Base-by-base conservation (phyloP, 2,329 filamentous ascomycete genomes). In the Aspergillus sclerotialis region DNA sequence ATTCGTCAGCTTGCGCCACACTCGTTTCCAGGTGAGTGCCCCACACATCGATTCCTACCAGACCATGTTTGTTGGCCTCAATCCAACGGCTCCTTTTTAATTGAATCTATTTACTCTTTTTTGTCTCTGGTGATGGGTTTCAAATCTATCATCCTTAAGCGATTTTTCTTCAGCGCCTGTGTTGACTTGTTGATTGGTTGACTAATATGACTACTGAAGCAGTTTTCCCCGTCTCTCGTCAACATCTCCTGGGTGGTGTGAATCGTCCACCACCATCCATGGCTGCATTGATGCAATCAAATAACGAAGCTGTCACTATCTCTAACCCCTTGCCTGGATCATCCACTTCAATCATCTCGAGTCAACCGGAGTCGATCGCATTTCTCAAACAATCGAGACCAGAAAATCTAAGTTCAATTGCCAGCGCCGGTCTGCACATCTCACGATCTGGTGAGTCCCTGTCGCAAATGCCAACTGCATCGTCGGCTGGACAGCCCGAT, bases 381-480 rank as follows among this genome's bases (percentile, higher is more conserved):
- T 55, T 60, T 28, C 44, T 61, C 10, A 62, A 63, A 41, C 47
- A 53, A 17, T 48, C 58, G 11, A 64, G 60, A 42, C 50, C 55
- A 3, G 58, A 63, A 29, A 63, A 50, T 37, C 42, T 65, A 13
- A 58, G 55, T 30, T 64, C 63, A 14, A 64, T 65, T 38, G 63
- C 63, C 27, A 64, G 56, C 41, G 63, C 61, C 21, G 59, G 63
- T n/a, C 38, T 65, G 30, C 61, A 63, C 52, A 56, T 64, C 29
- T 61, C 58, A 24, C 58, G 61, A 38, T 57, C 57, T 17, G 50
- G 54, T 32, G 53, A 56, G 21, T 51, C 57, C 10, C 46, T 61
- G 27, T 47, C 58, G 26, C 52, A 40, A 56, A 70, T 52, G 60
- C 55, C 49, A 60, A 68, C 52, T 73, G 83, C 60, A 72, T 77